These are phyloP conservation scores for Pouteria glomerata DNA, from an alignment of 148 eudicot species.

Conservation along the genomic window DNA sequence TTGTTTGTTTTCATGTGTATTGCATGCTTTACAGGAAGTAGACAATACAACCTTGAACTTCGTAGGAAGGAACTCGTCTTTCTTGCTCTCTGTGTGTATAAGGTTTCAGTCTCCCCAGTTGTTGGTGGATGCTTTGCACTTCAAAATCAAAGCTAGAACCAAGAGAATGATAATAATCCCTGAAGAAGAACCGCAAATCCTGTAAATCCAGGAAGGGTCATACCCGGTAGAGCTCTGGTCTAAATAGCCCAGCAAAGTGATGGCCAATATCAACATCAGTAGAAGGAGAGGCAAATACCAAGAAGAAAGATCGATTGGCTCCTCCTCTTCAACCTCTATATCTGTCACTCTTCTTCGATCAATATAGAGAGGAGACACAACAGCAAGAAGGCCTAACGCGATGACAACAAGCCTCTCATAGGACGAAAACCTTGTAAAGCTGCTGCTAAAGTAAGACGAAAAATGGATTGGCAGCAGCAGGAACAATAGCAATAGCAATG, in stretches of 20 bases:
- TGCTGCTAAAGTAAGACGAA: no score
- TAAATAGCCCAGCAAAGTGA: conserved; percentile 40
- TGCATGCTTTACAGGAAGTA: no score
- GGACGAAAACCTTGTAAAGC: conserved; percentile 26
- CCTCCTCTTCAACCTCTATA: conserved; percentile 42
- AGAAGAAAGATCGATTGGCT: conserved; percentile 20
- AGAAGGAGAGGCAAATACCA: conserved; percentile 52
- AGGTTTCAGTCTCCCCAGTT: neutral
- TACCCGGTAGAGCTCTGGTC: conserved; percentile 53
- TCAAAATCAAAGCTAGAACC: conserved; percentile 57
- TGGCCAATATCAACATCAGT: conserved; percentile 46
- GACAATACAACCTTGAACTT: neutral
- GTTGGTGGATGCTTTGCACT: conserved; percentile 28
- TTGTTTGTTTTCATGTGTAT: no score
- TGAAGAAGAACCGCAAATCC: conserved; percentile 76
- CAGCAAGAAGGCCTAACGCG: conserved; percentile 43
- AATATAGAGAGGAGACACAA: conserved; percentile 67
- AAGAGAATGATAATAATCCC: conserved; percentile 57
- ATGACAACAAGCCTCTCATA: conserved; percentile 43
- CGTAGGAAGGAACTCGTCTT: neutral
- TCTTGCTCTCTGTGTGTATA: neutral
- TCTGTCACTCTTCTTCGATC: conserved; percentile 30
- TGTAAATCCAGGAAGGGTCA: conserved; percentile 78
- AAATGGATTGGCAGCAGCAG: no score
- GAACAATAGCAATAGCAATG: no score